These are phyloP conservation scores for Dictyostelium firmibasis DNA, from an alignment of 78 protist genomes.

Conservation along the genomic window DNA sequence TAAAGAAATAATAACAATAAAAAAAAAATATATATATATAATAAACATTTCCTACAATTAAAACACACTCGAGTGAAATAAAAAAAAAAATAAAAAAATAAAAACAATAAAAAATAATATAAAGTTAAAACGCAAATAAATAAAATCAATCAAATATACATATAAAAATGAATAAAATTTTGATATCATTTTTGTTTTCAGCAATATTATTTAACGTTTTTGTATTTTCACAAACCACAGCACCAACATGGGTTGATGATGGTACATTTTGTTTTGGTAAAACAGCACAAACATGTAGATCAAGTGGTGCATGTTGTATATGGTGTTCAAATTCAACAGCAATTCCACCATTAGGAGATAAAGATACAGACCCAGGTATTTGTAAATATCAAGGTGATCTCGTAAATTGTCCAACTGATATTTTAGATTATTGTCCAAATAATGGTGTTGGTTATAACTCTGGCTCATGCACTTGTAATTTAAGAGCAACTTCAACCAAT, in stretches of 20 bases:
- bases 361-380: background rate
- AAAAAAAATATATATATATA: background rate
- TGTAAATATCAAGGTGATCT: background rate
- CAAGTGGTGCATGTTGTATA: slow-evolving; percentile 21
- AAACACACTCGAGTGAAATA: background rate
- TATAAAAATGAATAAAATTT: background rate
- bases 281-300: background rate
- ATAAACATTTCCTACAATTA: background rate
- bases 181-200: background rate
- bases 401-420: background rate
- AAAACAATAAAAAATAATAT: too few species aligned
- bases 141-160: background rate
- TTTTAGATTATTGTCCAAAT: background rate
- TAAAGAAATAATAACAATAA: background rate
- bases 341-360: background rate
- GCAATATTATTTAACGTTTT: background rate
- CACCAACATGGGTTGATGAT: background rate
- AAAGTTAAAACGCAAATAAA: background rate
- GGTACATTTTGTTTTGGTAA: background rate
- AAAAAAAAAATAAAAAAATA: background rate
- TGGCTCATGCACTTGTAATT: slow-evolving; percentile 3
- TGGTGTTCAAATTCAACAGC: slow-evolving; percentile 17
- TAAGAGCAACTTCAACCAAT: background rate
- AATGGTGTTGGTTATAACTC: background rate
- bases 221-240: background rate